phyloP scores from a whole-genome alignment of 2,329 filamentous ascomycete species.

The Botryosphaeria dothidea region DNA sequence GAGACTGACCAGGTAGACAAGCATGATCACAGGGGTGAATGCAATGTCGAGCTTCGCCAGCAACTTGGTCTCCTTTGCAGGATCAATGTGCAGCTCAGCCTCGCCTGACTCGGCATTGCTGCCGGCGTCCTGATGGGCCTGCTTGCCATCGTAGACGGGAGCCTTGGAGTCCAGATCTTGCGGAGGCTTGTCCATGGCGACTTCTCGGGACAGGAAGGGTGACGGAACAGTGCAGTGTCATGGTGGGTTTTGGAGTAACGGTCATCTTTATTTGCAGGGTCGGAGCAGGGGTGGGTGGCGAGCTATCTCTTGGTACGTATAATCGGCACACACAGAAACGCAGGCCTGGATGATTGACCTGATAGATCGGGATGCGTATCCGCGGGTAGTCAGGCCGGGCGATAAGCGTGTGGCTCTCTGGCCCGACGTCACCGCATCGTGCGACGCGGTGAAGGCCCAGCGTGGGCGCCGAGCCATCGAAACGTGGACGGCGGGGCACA shows the following conservation, averaged over 20 bases:
- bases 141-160: slow-evolving; percentile 19
- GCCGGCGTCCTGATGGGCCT: slow-evolving; percentile 20
- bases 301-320: slow-evolving; percentile 10
- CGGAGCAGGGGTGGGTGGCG: neutral
- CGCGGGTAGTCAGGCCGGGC: neutral
- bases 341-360: neutral
- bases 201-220: neutral
- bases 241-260: neutral
- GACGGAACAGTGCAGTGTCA: neutral
- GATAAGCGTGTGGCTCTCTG: neutral
- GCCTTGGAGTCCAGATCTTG: slow-evolving; percentile 1
- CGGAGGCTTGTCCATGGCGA: neutral
- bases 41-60: slow-evolving; percentile 51
- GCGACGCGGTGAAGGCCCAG: neutral
- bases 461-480: neutral
- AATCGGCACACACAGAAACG: neutral
- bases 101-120: slow-evolving; percentile 19
- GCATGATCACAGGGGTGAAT: slow-evolving; percentile 56
- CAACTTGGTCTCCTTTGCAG: slow-evolving; percentile 47
- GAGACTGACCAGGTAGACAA: slow-evolving; percentile 50
- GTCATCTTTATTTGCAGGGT: slow-evolving; percentile 4
- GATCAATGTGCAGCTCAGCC: slow-evolving; percentile 38
- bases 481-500: too few species aligned
- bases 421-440: neutral
- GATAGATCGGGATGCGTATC: slow-evolving; percentile 11